phyloP scores from a whole-genome alignment of 495 filamentous ascomycete species.

The Penicillium arizonense region DNA sequence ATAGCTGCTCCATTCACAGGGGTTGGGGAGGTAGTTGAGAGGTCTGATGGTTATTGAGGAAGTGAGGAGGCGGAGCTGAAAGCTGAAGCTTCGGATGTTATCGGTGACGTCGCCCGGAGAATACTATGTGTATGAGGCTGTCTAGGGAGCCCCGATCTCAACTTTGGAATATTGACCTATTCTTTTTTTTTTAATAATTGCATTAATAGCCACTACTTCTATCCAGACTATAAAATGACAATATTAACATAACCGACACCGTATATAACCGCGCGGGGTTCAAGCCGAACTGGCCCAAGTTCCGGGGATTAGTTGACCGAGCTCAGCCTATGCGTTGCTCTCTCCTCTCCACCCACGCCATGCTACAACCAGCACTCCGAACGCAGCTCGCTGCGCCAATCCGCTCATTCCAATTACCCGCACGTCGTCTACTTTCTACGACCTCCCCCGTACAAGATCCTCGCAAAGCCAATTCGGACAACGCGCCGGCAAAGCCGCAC shows the following conservation, averaged over 20 bases:
- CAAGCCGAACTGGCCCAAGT: conserved; percentile 23
- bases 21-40: neutral
- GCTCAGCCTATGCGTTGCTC: conserved; percentile 3
- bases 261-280: conserved; percentile 19
- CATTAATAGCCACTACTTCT: too few relatives aligned
- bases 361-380: conserved; percentile 20
- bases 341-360: conserved; percentile 8
- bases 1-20: conserved; percentile 23
- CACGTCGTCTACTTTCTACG: conserved; percentile 22
- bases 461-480: conserved; percentile 7
- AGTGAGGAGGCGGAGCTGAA: neutral
- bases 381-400: conserved; percentile 15
- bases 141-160: too few relatives aligned
- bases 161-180: neutral
- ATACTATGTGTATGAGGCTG: neutral
- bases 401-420: neutral
- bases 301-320: conserved; percentile 15
- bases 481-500: conserved; percentile 29
- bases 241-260: neutral
- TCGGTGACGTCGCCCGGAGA: conserved; percentile 17
- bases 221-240: too few relatives aligned
- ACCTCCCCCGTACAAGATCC: conserved; percentile 17
- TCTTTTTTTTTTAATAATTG: neutral
- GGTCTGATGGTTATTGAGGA: too few relatives aligned
- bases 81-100: conserved; percentile 3